phyloP scores from a whole-genome alignment of 139 green algal genomes.

The Volvox africanus region DNA sequence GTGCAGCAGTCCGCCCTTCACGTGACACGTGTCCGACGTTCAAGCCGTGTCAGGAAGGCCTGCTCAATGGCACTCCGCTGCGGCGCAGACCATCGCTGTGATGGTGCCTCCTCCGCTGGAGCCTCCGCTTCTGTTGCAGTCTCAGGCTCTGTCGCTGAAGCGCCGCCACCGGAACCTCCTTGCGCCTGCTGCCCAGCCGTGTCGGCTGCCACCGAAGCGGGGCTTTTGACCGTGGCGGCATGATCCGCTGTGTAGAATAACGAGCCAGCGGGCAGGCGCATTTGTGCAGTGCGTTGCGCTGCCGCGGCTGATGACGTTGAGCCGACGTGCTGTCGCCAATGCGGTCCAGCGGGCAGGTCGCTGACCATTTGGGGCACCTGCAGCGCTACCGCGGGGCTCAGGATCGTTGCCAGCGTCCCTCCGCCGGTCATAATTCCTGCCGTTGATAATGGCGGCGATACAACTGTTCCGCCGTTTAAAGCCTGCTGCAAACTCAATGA shows the following conservation, averaged over 20 bases:
- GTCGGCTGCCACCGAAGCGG: not conserved
- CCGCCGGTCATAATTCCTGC: not conserved
- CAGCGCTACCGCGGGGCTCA: not conserved
- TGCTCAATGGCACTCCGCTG: conserved; percentile 42
- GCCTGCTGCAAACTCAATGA: not conserved
- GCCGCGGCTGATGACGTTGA: not conserved
- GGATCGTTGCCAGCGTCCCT: conserved; percentile 2
- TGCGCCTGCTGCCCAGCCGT: too few relatives aligned
- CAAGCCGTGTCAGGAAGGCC: conserved; percentile 27
- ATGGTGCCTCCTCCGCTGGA: not conserved
- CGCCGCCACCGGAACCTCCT: not conserved
- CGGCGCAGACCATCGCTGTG: conserved; percentile 8
- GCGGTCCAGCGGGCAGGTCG: not conserved
- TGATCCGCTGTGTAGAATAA: conserved; percentile 19
- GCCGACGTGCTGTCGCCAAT: conserved; percentile 8
- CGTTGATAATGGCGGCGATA: not conserved
- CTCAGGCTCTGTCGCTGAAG: not conserved
- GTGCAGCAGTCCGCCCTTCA: not conserved
- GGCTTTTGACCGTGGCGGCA: not conserved
- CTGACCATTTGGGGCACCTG: not conserved
- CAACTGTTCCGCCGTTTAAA: not conserved
- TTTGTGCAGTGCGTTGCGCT: not conserved
- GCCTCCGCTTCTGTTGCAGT: not conserved
- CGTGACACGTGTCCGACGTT: conserved; percentile 15
- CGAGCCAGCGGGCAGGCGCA: not conserved